phyloP scores from a whole-genome alignment of 345 rosid species.

The Dovyalis caffra region DNA sequence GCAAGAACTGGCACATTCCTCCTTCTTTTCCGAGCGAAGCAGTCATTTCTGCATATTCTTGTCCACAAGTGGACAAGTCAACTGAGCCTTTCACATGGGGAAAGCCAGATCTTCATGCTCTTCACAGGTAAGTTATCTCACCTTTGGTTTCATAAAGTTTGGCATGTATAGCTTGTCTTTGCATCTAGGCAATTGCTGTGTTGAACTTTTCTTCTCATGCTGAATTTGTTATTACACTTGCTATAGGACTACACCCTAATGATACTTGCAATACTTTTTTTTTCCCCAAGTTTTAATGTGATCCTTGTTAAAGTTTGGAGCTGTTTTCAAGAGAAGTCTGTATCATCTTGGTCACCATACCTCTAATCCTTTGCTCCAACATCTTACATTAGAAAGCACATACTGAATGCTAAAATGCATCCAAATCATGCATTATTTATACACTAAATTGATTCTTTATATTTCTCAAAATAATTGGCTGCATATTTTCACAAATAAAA shows the following conservation, averaged over 20 bases:
- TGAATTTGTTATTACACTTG: not conserved
- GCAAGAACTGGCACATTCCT: slow-evolving; percentile 98
- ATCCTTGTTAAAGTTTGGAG: no score
- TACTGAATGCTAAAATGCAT: not conserved
- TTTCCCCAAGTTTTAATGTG: no score
- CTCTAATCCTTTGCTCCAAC: no score
- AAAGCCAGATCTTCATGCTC: slow-evolving; percentile 79
- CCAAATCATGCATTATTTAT: slow-evolving; percentile 1
- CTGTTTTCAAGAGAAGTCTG: no score
- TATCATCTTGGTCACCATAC: no score
- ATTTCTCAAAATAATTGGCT: not conserved
- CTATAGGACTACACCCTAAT: no score
- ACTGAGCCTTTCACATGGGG: slow-evolving; percentile 92
- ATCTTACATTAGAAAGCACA: no score
- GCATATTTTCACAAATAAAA: slow-evolving; percentile 1
- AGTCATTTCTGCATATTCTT: slow-evolving; percentile 70
- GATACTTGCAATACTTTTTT: no score
- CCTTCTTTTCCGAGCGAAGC: slow-evolving; percentile 84
- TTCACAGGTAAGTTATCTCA: slow-evolving; percentile 52
- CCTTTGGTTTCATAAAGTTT: slow-evolving; percentile 14
- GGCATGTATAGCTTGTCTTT: not conserved
- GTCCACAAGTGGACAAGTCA: slow-evolving; percentile 92
- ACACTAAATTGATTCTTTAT: not conserved
- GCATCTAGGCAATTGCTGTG: not conserved
- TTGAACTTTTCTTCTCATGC: not conserved